Conservation (phyloP, 2,329 filamentous ascomycete species). For the Phialocephala sp. region DNA sequence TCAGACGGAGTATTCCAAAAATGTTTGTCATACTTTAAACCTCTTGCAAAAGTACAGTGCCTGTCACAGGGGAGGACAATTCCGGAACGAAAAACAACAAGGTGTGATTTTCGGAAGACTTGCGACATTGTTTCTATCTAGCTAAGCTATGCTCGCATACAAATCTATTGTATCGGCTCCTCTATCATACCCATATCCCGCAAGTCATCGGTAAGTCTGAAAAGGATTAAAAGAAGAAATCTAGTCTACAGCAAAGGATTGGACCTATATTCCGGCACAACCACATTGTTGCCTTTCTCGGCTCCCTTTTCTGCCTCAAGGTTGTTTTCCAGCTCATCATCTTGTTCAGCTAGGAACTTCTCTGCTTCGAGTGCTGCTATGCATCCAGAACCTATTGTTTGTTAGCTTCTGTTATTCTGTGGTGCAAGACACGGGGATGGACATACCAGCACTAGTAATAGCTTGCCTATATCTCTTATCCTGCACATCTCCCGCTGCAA, state of each 20-base stretch:
- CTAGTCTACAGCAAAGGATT: conserved; percentile 64
- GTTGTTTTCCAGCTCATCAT: conserved; percentile 36
- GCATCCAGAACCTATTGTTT: conserved; percentile 78
- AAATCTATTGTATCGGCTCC: conserved; percentile 13
- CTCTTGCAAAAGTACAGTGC: no score
- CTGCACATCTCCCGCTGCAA: conserved; percentile 96
- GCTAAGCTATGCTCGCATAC: conserved; percentile 7
- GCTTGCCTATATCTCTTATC: conserved; percentile 98
- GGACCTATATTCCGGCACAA: conserved; percentile 65
- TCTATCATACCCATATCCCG: conserved; percentile 10
- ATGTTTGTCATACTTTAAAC: no score
- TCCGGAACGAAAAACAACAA: neutral
- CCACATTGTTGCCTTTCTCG: conserved; percentile 53
- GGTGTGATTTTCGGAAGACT: neutral
- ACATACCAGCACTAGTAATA: conserved; percentile 91
- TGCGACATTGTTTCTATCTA: neutral
- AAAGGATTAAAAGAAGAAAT: neutral
- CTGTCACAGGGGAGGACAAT: neutral
- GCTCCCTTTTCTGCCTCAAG: conserved; percentile 49
- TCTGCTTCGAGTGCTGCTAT: conserved; percentile 96
- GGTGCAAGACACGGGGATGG: conserved; percentile 8
- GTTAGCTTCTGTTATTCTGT: conserved; percentile 30
- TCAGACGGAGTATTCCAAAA: no score
- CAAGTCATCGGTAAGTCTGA: neutral
- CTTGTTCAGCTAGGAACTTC: conserved; percentile 80